phyloP scores from a whole-genome alignment of 1,284 basidiomycete genomes.

The Trichosporon sp. region DNA sequence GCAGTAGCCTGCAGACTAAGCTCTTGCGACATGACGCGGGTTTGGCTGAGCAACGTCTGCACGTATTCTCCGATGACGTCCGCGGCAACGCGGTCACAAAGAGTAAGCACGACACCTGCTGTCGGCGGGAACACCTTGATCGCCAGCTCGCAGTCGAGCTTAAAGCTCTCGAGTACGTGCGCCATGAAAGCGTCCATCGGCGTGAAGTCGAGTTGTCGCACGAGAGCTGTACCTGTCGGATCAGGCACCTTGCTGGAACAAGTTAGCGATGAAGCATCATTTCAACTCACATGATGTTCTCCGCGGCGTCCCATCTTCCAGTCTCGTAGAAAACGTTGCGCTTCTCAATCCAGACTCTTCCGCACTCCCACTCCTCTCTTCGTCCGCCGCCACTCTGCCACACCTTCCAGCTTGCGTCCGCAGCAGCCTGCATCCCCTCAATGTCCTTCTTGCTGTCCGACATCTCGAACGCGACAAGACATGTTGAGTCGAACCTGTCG shows the following conservation, averaged over 20 bases:
- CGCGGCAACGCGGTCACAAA: slow-evolving; percentile 51
- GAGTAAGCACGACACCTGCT: slow-evolving; percentile 50
- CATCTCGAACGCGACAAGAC: slow-evolving; percentile 80
- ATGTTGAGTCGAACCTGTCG: slow-evolving; percentile 81
- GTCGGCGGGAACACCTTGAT: slow-evolving; percentile 79
- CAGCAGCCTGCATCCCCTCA: slow-evolving; percentile 72
- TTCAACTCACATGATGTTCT: slow-evolving; percentile 75
- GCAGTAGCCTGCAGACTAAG: slow-evolving; percentile 83
- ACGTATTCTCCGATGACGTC: slow-evolving; percentile 78
- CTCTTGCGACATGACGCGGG: slow-evolving; percentile 71
- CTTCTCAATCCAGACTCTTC: slow-evolving; percentile 90
- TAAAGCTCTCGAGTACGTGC: slow-evolving; percentile 67
- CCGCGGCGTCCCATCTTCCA: slow-evolving; percentile 72
- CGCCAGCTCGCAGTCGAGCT: slow-evolving; percentile 75
- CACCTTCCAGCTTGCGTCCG: slow-evolving; percentile 80
- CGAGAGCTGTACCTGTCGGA: slow-evolving; percentile 40
- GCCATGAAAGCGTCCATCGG: slow-evolving; percentile 91
- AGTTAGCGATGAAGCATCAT: not conserved
- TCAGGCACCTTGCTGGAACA: slow-evolving; percentile 39
- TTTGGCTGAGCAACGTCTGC: slow-evolving; percentile 71
- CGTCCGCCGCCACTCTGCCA: slow-evolving; percentile 59
- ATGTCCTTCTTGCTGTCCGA: slow-evolving; percentile 75
- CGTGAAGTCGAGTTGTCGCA: slow-evolving; percentile 70
- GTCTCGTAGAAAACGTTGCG: slow-evolving; percentile 89
- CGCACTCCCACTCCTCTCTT: slow-evolving; percentile 80